These are phyloP conservation scores for Boletus sp. DNA, from an alignment of 768 basidiomycete species.

Conservation along the genomic window DNA sequence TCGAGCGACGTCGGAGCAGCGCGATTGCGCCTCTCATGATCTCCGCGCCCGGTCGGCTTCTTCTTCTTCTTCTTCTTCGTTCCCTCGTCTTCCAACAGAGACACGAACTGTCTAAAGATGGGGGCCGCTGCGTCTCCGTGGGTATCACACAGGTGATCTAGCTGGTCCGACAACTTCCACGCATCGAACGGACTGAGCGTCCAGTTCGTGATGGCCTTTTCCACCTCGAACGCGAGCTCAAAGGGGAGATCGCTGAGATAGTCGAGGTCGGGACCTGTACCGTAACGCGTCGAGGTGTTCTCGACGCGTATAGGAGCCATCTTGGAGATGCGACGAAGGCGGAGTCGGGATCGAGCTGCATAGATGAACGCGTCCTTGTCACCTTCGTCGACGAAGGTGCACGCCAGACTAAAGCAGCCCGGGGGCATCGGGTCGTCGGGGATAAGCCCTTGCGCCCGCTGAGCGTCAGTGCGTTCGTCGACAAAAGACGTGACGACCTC, in stretches of 20 bases:
- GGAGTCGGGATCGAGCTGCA: constrained; percentile 21
- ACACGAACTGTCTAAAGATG: constrained; percentile 25
- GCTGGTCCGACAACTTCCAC: constrained; percentile 14
- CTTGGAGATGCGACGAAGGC: constrained; percentile 9
- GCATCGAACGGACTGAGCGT: constrained; percentile 26
- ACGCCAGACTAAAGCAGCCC: constrained; percentile 28
- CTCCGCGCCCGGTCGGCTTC: not conserved
- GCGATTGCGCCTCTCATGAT: not conserved
- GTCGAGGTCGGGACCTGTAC: constrained; percentile 15
- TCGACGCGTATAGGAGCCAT: constrained; percentile 11
- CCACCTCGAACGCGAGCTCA: constrained; percentile 38
- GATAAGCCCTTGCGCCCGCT: constrained; percentile 28
- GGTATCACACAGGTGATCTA: constrained; percentile 20
- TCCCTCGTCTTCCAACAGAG: constrained; percentile 20
- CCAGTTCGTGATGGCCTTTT: constrained; percentile 35
- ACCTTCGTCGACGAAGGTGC: constrained; percentile 26
- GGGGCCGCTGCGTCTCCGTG: constrained; percentile 16
- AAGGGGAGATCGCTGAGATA: constrained; percentile 31
- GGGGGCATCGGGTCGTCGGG: constrained; percentile 26
- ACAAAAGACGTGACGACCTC: not conserved
- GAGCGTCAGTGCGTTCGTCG: not conserved
- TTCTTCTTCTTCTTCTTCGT: not conserved
- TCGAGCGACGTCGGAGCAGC: constrained; percentile 7
- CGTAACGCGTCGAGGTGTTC: constrained; percentile 6
- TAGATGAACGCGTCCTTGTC: constrained; percentile 32